Percentiles rank a stretch among this genome's conserved stretches.
Evolutionary conservation across 148 eudicot genomes (phyloP).

Genomic region (Bassia scoparia): DNA sequence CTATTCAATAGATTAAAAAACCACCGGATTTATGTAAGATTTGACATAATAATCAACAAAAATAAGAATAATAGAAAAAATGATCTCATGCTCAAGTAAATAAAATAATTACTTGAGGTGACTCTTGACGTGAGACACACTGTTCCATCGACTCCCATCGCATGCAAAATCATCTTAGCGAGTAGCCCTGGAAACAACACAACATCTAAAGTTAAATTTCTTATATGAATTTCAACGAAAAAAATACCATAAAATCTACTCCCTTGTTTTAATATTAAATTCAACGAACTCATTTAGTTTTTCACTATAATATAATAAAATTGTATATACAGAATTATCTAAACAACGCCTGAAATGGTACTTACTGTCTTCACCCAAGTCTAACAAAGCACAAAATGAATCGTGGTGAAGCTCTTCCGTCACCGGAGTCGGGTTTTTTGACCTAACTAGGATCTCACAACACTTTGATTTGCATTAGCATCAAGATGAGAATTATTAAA

Average conservation of each 20-base stretch:
- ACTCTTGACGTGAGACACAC: conserved; percentile 27
- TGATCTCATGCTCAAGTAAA: no score
- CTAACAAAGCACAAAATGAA: conserved; percentile 13
- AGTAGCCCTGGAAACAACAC: conserved; percentile 19
- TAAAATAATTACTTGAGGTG: conserved; percentile 20
- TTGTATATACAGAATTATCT: no score
- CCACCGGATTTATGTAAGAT: neutral
- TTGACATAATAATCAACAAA: neutral
- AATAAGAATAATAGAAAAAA: neutral
- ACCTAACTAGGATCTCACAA: conserved; percentile 27
- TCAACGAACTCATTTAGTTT: no score
- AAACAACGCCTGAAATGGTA: no score
- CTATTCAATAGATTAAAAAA: neutral
- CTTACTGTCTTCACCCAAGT: conserved; percentile 33
- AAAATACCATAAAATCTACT: no score
- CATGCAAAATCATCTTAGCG: conserved; percentile 18
- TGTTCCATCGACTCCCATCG: conserved; percentile 16
- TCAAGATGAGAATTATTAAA: neutral
- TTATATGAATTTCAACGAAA: neutral
- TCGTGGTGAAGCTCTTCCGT: conserved; percentile 15
- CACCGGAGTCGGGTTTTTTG: conserved; percentile 27
- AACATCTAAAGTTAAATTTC: neutral
- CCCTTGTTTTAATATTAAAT: no score
- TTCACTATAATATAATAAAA: no score
- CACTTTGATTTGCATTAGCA: neutral